Evolutionary conservation across 371 early-diverging fungal species (phyloP).

Genomic region (Rhizomucor miehei): DNA sequence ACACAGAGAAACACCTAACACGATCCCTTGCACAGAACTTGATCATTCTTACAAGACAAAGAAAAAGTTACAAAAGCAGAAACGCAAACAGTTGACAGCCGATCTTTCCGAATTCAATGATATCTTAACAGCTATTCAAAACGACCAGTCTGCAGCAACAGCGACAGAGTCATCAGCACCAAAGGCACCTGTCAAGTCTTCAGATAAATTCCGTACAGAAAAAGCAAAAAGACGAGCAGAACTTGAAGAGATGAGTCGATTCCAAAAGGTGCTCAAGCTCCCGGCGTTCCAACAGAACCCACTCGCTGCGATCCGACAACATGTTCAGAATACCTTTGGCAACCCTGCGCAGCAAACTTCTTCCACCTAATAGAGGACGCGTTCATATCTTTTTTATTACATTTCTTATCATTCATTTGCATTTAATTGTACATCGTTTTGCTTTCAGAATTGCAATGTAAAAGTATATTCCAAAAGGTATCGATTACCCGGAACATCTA

Average conservation of each 20-base stretch:
- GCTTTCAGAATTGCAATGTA: no score
- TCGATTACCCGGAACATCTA: no score
- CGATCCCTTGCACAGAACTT: no score
- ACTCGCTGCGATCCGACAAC: slow-evolving; percentile 64
- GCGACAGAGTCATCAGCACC: slow-evolving; percentile 48
- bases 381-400: no score
- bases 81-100: slow-evolving; percentile 30
- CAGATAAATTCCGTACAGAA: neutral
- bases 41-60: slow-evolving; percentile 48
- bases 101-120: slow-evolving; percentile 32
- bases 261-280: slow-evolving; percentile 68
- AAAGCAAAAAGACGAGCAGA: neutral
- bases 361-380: no score
- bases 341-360: neutral
- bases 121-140: slow-evolving; percentile 34
- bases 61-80: slow-evolving; percentile 43
- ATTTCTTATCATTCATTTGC: no score
- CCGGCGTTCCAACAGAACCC: slow-evolving; percentile 70
- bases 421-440: no score
- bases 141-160: slow-evolving; percentile 39
- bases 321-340: slow-evolving; percentile 66
- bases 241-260: slow-evolving; percentile 63
- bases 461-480: no score
- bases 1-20: no score
- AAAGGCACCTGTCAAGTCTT: neutral